A percentile compares a stretch with the other conserved stretches of the same genome.
phyloP scores from a whole-genome alignment of 2,329 filamentous ascomycete species.

The Ambrosiella cleistominuta region DNA sequence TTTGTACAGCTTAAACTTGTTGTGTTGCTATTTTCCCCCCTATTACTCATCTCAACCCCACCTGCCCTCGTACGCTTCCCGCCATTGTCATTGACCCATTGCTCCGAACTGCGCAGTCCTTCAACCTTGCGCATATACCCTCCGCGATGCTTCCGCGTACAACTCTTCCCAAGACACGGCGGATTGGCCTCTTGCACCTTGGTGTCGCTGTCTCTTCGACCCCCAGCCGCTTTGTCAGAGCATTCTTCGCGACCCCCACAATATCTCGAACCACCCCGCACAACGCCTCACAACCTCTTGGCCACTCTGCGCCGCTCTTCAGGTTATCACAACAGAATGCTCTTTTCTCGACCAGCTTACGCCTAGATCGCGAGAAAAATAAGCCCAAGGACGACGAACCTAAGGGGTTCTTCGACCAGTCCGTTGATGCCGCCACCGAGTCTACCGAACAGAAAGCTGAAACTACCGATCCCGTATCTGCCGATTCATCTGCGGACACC shows the following conservation, averaged over 20 bases:
- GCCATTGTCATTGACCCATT: neutral
- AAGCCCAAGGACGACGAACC: constrained; percentile 23
- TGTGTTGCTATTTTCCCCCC: no score
- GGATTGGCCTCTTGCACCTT: constrained; percentile 7
- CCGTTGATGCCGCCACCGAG: constrained; percentile 33
- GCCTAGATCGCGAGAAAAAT: constrained; percentile 12
- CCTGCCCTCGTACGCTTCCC: neutral
- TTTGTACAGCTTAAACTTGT: no score
- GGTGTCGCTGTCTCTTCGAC: constrained; percentile 1
- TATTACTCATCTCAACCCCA: neutral
- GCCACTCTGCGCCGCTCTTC: constrained; percentile 5
- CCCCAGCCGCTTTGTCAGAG: neutral
- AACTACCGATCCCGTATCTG: neutral
- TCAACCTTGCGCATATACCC: neutral
- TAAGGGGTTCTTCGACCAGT: constrained; percentile 31
- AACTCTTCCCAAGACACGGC: constrained; percentile 8
- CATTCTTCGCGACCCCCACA: constrained; percentile 5
- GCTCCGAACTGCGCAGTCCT: neutral
- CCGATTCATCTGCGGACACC: neutral
- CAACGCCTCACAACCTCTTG: constrained; percentile 7
- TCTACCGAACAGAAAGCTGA: constrained; percentile 19
- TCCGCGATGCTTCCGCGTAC: constrained; percentile 11
- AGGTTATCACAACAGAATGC: constrained; percentile 8
- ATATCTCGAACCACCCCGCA: neutral
- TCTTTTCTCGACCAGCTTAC: constrained; percentile 9